These are phyloP conservation scores for Tetrahymena malaccensis DNA, from an alignment of 73 alveolate genomes.

Conservation along the genomic window DNA sequence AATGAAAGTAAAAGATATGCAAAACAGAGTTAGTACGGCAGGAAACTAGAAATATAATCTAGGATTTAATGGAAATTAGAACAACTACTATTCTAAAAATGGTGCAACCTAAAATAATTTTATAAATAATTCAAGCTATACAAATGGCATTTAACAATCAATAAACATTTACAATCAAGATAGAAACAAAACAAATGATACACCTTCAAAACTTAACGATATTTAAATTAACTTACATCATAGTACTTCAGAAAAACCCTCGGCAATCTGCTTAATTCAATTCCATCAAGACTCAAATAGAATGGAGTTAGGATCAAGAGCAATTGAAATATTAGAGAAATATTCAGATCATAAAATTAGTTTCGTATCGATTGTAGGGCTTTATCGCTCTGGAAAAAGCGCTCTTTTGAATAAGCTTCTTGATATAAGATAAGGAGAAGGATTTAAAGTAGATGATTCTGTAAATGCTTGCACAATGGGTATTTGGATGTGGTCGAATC, in stretches of 20 bases:
- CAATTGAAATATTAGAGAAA: background rate
- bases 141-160: background rate
- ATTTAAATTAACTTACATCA: background rate
- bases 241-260: background rate
- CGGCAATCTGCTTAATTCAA: background rate
- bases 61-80: background rate
- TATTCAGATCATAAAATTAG: background rate
- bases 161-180: background rate
- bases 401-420: constrained; percentile 78
- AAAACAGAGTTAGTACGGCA: background rate
- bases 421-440: constrained; percentile 60
- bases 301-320: background rate
- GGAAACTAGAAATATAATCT: background rate
- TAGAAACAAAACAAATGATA: background rate
- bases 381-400: constrained; percentile 93
- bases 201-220: background rate
- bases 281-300: background rate
- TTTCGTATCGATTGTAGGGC: constrained; percentile 45
- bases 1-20: background rate
- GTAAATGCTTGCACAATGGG: constrained; percentile 94
- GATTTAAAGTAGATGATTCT: constrained; percentile 73
- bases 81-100: background rate
- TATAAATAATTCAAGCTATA: background rate
- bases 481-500: constrained; percentile 92
- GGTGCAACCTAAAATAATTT: background rate